Percentiles rank a stretch among this genome's conserved stretches.
Conservation (phyloP, 345 rosid species). For the Citrus cavaleriei region DNA sequence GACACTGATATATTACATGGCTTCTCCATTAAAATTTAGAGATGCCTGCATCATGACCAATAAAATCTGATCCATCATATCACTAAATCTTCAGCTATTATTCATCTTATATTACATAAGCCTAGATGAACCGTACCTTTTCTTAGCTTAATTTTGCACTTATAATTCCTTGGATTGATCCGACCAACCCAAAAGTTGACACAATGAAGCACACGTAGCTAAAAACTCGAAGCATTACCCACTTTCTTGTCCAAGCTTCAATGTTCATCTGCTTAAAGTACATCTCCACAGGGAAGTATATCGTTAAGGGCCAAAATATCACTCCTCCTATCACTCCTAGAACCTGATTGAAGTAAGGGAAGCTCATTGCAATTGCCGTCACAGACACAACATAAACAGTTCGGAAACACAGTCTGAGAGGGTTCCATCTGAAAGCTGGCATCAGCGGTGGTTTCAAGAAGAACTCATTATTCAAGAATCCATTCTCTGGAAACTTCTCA, state of each 20-base stretch:
- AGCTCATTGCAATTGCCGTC: slow-evolving; percentile 44
- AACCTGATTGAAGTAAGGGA: slow-evolving; percentile 87
- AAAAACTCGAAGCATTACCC: slow-evolving; percentile 52
- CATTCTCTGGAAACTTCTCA: slow-evolving; percentile 38
- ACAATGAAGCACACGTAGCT: slow-evolving; percentile 39
- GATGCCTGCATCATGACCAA: background rate
- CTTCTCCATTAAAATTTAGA: slow-evolving; percentile 2
- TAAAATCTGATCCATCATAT: background rate
- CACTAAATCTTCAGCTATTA: background rate
- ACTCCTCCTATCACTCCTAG: slow-evolving; percentile 71
- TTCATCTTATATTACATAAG: background rate
- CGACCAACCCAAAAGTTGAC: slow-evolving; percentile 43
- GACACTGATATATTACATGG: background rate
- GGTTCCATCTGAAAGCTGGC: slow-evolving; percentile 28
- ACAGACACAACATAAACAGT: slow-evolving; percentile 46
- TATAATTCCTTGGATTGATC: slow-evolving; percentile 57
- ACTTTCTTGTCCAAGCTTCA: slow-evolving; percentile 43
- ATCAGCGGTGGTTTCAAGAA: slow-evolving; percentile 29
- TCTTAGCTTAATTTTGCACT: slow-evolving; percentile 40
- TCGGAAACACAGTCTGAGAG: slow-evolving; percentile 45
- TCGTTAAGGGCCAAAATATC: slow-evolving; percentile 69
- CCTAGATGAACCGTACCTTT: background rate
- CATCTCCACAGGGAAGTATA: slow-evolving; percentile 81
- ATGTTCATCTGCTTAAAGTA: slow-evolving; percentile 49
- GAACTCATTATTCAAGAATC: slow-evolving; percentile 31